Evolutionary conservation across 75 land plant species (phyloP).

Genomic region (Sequoia sempervirens): DNA sequence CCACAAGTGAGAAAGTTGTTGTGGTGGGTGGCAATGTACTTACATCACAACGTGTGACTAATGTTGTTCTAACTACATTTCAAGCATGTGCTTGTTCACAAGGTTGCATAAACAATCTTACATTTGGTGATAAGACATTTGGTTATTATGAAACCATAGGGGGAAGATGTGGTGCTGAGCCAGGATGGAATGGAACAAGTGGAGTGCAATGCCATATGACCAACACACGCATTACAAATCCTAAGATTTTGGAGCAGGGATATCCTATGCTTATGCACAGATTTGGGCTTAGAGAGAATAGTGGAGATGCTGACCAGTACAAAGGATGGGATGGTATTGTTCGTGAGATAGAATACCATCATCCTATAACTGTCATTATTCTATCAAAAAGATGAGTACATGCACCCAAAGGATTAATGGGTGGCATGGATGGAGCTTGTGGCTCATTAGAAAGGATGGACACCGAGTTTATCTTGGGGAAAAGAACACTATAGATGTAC

Average conservation of each 20-base stretch:
- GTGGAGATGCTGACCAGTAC: conserved; percentile 81
- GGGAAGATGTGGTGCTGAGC: conserved; percentile 96
- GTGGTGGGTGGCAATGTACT: conserved; percentile 99
- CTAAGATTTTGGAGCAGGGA: conserved; percentile 96
- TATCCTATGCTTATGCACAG: conserved; percentile 82
- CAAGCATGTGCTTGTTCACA: conserved; percentile 99
- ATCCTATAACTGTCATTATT: conserved; percentile 86
- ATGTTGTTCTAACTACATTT: conserved; percentile 91
- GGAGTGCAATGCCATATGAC: conserved; percentile 99
- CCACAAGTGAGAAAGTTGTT: conserved; percentile 97
- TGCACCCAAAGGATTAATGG: conserved; percentile 84
- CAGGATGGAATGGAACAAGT: conserved; percentile 87
- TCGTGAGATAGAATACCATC: conserved; percentile 79
- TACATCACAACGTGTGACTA: conserved; percentile 92
- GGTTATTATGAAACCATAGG: conserved; percentile 99
- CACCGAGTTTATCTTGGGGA: conserved; percentile 82
- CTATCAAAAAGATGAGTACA: conserved; percentile 91
- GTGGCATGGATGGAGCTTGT: conserved; percentile 77
- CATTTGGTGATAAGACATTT: conserved; percentile 89
- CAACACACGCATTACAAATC: conserved; percentile 96
- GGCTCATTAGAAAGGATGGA: conserved; percentile 83
- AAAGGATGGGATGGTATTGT: conserved; percentile 91
- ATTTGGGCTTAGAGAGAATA: conserved; percentile 80
- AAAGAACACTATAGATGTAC: conserved; percentile 75
- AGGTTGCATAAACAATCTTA: conserved; percentile 98